Conservation (phyloP, 2,329 filamentous ascomycete species). For the Colletotrichum phormii region DNA sequence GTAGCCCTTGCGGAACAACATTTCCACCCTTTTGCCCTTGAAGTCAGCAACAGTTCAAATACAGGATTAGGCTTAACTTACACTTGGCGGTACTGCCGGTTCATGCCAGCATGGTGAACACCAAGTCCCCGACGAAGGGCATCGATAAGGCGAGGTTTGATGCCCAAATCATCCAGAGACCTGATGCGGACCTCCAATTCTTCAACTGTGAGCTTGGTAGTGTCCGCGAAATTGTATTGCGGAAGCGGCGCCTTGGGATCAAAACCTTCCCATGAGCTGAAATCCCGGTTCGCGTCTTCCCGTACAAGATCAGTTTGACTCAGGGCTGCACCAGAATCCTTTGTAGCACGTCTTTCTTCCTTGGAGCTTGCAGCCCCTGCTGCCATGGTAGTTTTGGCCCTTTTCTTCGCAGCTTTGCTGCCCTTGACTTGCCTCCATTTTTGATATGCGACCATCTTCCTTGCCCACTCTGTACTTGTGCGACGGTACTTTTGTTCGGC, state of each 20-base stretch:
- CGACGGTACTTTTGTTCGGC: conserved; percentile 58
- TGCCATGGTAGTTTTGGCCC: conserved; percentile 43
- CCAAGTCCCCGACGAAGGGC: conserved; percentile 77
- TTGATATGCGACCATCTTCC: conserved; percentile 68
- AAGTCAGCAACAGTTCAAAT: not conserved
- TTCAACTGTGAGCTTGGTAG: conserved; percentile 64
- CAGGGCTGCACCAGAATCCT: conserved; percentile 50
- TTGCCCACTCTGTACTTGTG: conserved; percentile 69
- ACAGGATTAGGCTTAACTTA: conserved; percentile 47
- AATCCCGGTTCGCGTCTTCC: conserved; percentile 66
- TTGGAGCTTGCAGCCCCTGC: not conserved
- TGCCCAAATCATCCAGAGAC: conserved; percentile 61
- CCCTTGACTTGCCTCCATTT: conserved; percentile 62
- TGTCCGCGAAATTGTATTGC: conserved; percentile 75
- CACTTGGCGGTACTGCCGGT: conserved; percentile 78
- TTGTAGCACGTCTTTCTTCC: conserved; percentile 43
- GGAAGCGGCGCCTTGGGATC: conserved; percentile 73
- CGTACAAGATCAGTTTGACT: conserved; percentile 67
- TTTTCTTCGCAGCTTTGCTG: conserved; percentile 46
- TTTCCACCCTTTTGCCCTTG: conserved; percentile 65
- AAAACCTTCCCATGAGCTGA: conserved; percentile 72
- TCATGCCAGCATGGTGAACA: conserved; percentile 85
- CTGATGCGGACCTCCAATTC: conserved; percentile 69
- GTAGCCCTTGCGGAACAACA: conserved; percentile 79
- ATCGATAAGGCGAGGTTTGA: conserved; percentile 65